Evolutionary conservation across 1,284 basidiomycete genomes (phyloP), one percentile per base, ranked within the genome.

Genomic region (Mycena citricolor): DNA sequence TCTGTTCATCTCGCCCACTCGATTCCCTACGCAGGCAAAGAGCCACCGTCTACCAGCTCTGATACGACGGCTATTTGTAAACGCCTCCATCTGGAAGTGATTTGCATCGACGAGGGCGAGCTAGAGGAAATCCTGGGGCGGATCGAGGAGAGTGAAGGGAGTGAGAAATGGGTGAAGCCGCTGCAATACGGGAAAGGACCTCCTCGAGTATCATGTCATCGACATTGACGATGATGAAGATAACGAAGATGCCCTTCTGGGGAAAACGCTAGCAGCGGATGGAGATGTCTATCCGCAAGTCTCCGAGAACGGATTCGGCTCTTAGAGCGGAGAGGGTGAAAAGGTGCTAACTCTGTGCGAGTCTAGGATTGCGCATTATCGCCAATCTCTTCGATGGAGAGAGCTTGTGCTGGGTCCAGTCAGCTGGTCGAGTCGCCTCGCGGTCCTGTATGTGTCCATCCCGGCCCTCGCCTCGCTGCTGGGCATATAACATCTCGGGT

Each of bases 131-230:
- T 74, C 14, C 56, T 74, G 12, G 61, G 64, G 1, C 68, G 58
- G 24, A 73, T 74, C 19, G 59, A 67, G 34, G 65, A 67, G 25
- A 69, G 69, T 39, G 71, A 75, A 52, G 63, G 66, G 44, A 73
- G 67, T 49, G 73, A 74, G 55, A 63, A 55, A 7, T 61, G 71
- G 17, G 70, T 69, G 0, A 58, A 42, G 32, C 47, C 60, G 30
- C 51, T 71, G 10, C 65, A 73, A 32, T 26, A 51, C 43, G 55
- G 5, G 61, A 67, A 42, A 64, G 56, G 56, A 47, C 60, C 37
- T 35, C 34, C 21, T 42, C 54, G 12, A 32, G 28, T 14, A 42
- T 14, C 32, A 46, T 20, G 32, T 49, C 19, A 42, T 54, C 32
- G 41, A 52, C 32, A 24, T 49, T n/a, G 48, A 53, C 12, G 52